These are phyloP conservation scores for Fusarium sp. DNA, from an alignment of 2,329 filamentous ascomycete genomes.

Conservation along the genomic window DNA sequence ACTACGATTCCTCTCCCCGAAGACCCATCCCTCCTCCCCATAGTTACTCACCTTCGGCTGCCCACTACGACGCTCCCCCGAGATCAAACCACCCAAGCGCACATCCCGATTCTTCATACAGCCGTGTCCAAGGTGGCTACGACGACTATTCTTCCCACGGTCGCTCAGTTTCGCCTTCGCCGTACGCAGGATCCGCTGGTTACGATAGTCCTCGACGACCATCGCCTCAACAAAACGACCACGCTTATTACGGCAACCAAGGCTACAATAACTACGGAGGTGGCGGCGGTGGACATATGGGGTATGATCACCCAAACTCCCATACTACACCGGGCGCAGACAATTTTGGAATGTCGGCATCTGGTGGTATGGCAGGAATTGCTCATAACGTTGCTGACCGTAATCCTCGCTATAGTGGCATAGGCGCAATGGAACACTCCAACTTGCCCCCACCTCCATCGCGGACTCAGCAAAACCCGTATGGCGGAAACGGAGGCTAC, in stretches of 20 bases:
- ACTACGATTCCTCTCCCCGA: constrained; percentile 41
- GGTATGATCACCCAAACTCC: constrained; percentile 41
- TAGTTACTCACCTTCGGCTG: constrained; percentile 35
- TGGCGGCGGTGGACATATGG: constrained; percentile 39
- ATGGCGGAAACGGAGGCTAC: constrained; percentile 41
- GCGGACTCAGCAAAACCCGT: constrained; percentile 45
- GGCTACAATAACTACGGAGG: constrained; percentile 34
- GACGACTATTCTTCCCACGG: constrained; percentile 35
- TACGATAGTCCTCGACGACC: constrained; percentile 41
- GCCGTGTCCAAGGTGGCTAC: constrained; percentile 31
- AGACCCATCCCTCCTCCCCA: constrained; percentile 40
- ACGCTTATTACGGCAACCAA: constrained; percentile 33
- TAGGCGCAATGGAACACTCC: constrained; percentile 67
- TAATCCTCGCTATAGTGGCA: constrained; percentile 72
- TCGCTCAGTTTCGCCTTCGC: constrained; percentile 32
- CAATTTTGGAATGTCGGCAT: constrained; percentile 72
- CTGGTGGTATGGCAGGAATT: constrained; percentile 75
- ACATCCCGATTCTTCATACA: constrained; percentile 44
- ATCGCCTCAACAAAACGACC: constrained; percentile 36
- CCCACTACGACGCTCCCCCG: constrained; percentile 46
- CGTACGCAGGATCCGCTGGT: constrained; percentile 35
- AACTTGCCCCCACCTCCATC: constrained; percentile 55
- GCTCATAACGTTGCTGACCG: constrained; percentile 74
- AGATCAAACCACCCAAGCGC: constrained; percentile 39
- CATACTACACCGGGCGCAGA: constrained; percentile 70